phyloP scores from a whole-genome alignment of 202 grass and related monocot species.

The Bolboschoenoplectus hybrid region DNA sequence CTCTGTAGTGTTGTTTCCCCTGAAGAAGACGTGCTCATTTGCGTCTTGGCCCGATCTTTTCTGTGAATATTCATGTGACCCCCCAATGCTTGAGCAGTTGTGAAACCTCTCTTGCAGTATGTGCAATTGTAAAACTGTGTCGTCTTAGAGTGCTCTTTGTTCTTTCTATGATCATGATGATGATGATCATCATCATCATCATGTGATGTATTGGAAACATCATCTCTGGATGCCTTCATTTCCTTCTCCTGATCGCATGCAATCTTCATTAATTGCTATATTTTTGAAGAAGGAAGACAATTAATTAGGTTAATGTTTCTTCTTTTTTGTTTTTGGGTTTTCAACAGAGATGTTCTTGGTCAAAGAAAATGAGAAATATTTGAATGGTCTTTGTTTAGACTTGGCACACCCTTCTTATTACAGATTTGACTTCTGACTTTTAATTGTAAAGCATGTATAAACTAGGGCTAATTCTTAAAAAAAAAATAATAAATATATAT shows the following conservation, averaged over 20 bases:
- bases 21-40: not conserved
- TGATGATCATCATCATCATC: not conserved
- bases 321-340: not conserved
- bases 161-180: not conserved
- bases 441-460: not conserved
- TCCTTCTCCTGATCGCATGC: not conserved
- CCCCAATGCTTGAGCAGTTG: slow-evolving; percentile 78
- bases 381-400: not conserved
- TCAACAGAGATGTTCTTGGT: slow-evolving; percentile 1
- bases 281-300: not conserved
- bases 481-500: not conserved
- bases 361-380: slow-evolving; percentile 21
- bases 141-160: slow-evolving; percentile 26
- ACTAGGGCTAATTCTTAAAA: not conserved
- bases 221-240: slow-evolving; percentile 2
- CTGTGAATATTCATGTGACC: slow-evolving; percentile 90
- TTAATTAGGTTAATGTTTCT: not conserved
- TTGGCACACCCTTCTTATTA: not conserved
- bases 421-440: slow-evolving; percentile 13
- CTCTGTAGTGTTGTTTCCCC: not conserved
- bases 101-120: slow-evolving; percentile 84
- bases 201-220: not conserved
- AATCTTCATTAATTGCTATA: slow-evolving; percentile 15
- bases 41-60: slow-evolving; percentile 43
- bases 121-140: slow-evolving; percentile 71